Base-by-base conservation (phyloP, 352 stramenopile species). In the Aphanomyces astaci region DNA sequence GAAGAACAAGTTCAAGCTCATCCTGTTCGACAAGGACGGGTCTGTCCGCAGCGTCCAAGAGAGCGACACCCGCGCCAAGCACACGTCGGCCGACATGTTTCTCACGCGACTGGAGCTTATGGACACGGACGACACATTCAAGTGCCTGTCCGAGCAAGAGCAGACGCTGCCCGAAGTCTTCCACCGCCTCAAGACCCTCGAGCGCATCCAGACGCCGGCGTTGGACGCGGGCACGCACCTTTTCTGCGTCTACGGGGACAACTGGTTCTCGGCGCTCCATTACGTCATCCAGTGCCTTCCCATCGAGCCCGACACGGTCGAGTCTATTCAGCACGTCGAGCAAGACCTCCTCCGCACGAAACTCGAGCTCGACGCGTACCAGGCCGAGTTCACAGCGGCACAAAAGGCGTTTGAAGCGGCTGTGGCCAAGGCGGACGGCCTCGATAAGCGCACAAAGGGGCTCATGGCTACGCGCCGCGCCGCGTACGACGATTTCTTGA, bases 1-100 rank as follows among this genome's bases (percentile, higher is more conserved):
- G 28, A 95, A 95, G 71, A 90, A 77, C 78, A 95, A 95, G 74
- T 95, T 95, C 70, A 95, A 95, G 71, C 65, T 95, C 55, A 86
- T 95, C 66, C 75, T 95, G 9, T 95, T 95, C 64, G 87, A 95
- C 75, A 65, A 73, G 25, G 77, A 86, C 24, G 87, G 87, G 57
- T 85, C 75, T 15, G 87, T 95, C 62, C 82, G 85, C 24, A 85
- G 92, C 78, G 84, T 94, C 32, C 85, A 95, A 71, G 87, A 95
- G 66, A 90, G 82, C 63, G 70, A 81, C 32, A 90, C 90, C 71
- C 87, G 89, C 39, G 54, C 85, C 39, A 78, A 79, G 22, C 90
- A 82, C 78, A 95, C 87, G n/a, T 86, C 85, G 15, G 84, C 85
- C 0, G 87, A 95, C 71, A 93, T 95, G 81, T 95, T 92, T 56